Conservation (phyloP, 2,329 filamentous ascomycete genomes). For the Pyricularia pennisetigena region DNA sequence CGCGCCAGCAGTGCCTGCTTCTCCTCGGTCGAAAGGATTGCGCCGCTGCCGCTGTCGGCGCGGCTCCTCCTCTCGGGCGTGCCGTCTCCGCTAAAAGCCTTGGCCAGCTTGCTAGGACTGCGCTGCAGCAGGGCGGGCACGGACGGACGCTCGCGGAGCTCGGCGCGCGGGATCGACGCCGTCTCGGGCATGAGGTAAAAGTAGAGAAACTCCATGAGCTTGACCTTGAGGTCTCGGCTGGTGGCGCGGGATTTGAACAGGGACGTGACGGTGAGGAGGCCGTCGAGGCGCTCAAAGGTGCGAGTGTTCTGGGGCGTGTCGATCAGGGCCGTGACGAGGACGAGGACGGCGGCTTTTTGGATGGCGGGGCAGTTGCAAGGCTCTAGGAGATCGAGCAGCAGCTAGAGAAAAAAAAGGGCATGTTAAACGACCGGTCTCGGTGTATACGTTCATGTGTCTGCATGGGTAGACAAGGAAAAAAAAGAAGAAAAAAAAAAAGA, state of each 20-base stretch:
- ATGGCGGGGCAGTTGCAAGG: slow-evolving; percentile 86
- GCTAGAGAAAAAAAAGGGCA: slow-evolving; percentile 21
- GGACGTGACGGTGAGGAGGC: slow-evolving; percentile 81
- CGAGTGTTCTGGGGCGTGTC: slow-evolving; percentile 82
- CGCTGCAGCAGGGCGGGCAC: slow-evolving; percentile 48
- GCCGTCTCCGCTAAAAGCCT: slow-evolving; percentile 34
- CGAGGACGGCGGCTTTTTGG: slow-evolving; percentile 81
- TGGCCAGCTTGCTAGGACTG: slow-evolving; percentile 58
- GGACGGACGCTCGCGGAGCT: slow-evolving; percentile 15
- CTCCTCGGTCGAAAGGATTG: slow-evolving; percentile 62
- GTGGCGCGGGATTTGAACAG: slow-evolving; percentile 87
- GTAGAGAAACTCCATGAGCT: slow-evolving; percentile 94
- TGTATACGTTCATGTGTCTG: not conserved
- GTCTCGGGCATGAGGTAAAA: slow-evolving; percentile 97
- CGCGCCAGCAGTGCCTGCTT: slow-evolving; percentile 71
- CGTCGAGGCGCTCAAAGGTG: slow-evolving; percentile 85
- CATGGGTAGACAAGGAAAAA: no score
- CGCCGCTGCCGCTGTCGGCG: slow-evolving; percentile 15
- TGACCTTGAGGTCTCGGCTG: slow-evolving; percentile 81
- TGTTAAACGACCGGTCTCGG: not conserved
- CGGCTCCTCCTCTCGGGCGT: slow-evolving; percentile 4
- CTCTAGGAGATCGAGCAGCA: slow-evolving; percentile 89
- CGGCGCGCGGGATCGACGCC: slow-evolving; percentile 42
- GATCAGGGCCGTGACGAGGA: slow-evolving; percentile 80
- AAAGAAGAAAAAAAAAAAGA: slow-evolving; percentile 2